A percentile compares a stretch with the other conserved stretches of the same genome.
Evolutionary conservation across 257 asterid species (phyloP).

Genomic region (Leptodermis oblonga): DNA sequence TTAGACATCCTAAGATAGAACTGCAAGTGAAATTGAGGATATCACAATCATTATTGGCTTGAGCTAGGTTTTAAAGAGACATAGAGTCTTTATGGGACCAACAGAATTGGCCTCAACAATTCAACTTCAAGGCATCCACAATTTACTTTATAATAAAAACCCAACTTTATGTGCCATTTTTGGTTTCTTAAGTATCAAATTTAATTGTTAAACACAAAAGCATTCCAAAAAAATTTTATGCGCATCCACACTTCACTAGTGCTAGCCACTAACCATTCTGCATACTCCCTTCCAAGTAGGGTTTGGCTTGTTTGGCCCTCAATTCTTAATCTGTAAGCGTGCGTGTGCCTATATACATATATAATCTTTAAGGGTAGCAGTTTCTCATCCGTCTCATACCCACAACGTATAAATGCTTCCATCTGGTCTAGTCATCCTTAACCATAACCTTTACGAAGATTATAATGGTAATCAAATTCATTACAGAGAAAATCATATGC

Average conservation of each 20-base stretch:
- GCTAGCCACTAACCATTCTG: too few relatives aligned
- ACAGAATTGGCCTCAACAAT: neutral
- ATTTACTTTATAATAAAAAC: neutral
- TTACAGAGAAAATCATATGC: neutral
- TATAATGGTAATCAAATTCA: neutral
- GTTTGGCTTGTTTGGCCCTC: neutral
- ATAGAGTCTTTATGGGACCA: neutral
- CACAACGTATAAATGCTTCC: neutral
- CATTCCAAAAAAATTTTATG: too few relatives aligned
- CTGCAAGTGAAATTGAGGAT: too few relatives aligned
- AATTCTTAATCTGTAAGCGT: neutral
- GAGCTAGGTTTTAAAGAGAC: neutral
- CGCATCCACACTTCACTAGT: too few relatives aligned
- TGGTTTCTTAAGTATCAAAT: neutral
- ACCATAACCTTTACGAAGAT: neutral
- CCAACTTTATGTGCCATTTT: neutral
- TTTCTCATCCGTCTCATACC: neutral
- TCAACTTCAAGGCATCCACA: neutral
- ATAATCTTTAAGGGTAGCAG: neutral
- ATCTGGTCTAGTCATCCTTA: neutral
- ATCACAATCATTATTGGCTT: neutral
- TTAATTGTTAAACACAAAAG: neutral
- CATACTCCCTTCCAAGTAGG: too few relatives aligned
- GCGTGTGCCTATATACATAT: neutral
- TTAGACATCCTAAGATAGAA: neutral